These are phyloP conservation scores for Linnemannia hyalina DNA, from an alignment of 192 early-diverging fungal genomes.

Conservation along the genomic window DNA sequence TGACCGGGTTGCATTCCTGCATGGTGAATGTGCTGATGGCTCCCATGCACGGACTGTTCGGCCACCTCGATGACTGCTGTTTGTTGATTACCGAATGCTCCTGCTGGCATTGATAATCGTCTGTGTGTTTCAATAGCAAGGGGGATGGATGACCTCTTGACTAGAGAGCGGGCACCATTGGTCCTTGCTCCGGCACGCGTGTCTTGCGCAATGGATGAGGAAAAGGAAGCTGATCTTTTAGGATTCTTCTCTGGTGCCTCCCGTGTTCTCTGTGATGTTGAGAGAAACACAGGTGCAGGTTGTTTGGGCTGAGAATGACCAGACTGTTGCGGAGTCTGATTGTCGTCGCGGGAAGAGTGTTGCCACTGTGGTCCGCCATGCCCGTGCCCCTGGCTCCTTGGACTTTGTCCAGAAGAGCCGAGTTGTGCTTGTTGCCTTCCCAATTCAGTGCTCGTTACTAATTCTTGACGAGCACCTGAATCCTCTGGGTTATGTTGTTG, in stretches of 20 bases:
- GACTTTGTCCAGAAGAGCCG: not conserved
- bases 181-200: not conserved
- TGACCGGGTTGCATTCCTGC: not conserved
- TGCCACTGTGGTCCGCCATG: not conserved
- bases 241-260: not conserved
- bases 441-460: slow-evolving; percentile 1
- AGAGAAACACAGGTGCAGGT: not conserved
- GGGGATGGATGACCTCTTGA: not conserved
- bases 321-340: not conserved
- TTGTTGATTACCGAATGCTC: not conserved
- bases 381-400: not conserved
- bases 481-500: not conserved
- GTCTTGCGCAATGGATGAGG: no score
- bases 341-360: not conserved
- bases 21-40: not conserved
- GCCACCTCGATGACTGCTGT: not conserved
- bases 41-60: not conserved
- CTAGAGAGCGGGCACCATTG: not conserved
- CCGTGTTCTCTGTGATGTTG: not conserved
- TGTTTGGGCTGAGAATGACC: not conserved
- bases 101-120: not conserved
- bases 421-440: slow-evolving; percentile 7
- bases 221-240: not conserved
- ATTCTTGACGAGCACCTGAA: not conserved
- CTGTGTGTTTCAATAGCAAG: not conserved